Evolutionary conservation across 1,139 yeast genomes (phyloP), one percentile per base, ranked within the genome.

Genomic region (Taphrina deformans): DNA sequence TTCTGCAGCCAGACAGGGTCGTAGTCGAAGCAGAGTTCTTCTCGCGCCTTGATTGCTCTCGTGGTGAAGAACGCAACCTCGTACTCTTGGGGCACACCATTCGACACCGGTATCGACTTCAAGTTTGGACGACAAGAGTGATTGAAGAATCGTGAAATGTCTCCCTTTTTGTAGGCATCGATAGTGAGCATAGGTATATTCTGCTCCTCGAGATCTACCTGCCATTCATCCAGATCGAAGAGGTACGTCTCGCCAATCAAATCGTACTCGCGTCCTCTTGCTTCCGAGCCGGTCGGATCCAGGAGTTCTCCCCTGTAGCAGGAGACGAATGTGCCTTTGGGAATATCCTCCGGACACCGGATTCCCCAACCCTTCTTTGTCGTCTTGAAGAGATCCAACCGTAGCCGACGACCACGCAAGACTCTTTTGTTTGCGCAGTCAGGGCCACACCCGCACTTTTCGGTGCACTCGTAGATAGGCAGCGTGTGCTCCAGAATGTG

Each of bases 121-220:
- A 41, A 27, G 41, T 46, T 65, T 4, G 68, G 67, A 12, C 50
- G 55, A 55, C 63, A 67, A 31, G 63, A 65, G 56, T 66, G 69
- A 26, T 66, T 68, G 64, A 68, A 53, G 50, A 67, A 67, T n/a
- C 69, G 65, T 16, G 68, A 64, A 26, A 67, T 33, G 35, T 66
- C 69, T 10, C 69, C 69, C n/a, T 65, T 65, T 9, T 35, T 33
- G 35, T 55, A 63, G 3, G 69, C 69, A 48, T 67, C 69, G n/a
- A 67, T 62, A 3, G 65, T 51, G 52, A 65, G 62, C 52, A 61
- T 46, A 33, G 53, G 53, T 12, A 48, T 48, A 16, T 24, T 12
- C 16, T 48, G 53, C 2, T 9, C 16, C 35, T 48, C 53, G 35
- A 48, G 53, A n/a, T 48, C 53, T 9, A 27, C 35, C 4, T 48